phyloP scores from a whole-genome alignment of 495 filamentous ascomycete genomes.

The Hypoxylon crocopeplum region DNA sequence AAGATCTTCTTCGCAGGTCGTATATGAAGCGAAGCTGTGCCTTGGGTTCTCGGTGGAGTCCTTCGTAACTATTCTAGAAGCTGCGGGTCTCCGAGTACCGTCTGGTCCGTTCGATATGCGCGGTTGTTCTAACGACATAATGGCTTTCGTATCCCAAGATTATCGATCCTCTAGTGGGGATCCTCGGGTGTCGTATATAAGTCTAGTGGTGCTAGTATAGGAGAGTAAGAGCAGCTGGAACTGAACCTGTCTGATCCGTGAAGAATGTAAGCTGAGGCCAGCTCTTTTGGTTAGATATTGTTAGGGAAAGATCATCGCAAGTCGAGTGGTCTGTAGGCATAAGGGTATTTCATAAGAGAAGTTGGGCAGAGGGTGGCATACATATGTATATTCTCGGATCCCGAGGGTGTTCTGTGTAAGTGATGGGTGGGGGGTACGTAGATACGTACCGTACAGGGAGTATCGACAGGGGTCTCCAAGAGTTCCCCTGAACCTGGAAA shows the following conservation, averaged over 20 bases:
- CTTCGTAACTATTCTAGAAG: conserved; percentile 18
- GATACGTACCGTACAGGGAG: conserved; percentile 30
- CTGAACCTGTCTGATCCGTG: conserved; percentile 28
- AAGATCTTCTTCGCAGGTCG: conserved; percentile 32
- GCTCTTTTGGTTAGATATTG: conserved; percentile 37
- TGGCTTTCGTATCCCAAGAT: conserved; percentile 18
- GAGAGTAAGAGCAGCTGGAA: conserved; percentile 12
- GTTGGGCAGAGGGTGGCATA: conserved; percentile 36
- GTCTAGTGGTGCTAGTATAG: background rate
- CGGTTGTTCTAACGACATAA: conserved; percentile 38
- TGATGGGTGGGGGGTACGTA: conserved; percentile 18
- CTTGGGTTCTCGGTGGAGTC: conserved; percentile 24
- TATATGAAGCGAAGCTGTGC: conserved; percentile 31
- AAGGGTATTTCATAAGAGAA: conserved; percentile 25
- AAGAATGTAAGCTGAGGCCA: conserved; percentile 42
- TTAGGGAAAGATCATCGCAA: conserved; percentile 27
- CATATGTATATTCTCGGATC: conserved; percentile 24
- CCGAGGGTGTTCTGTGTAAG: conserved; percentile 17
- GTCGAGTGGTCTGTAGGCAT: conserved; percentile 11
- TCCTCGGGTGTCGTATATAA: conserved; percentile 5
- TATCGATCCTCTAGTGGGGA: conserved; percentile 22
- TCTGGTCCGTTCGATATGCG: conserved; percentile 14
- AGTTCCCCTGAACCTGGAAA: conserved; percentile 43
- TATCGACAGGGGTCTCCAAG: conserved; percentile 16
- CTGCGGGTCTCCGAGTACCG: conserved; percentile 2